Percentiles rank a stretch among this genome's conserved stretches.
Conservation (phyloP, 1,139 yeast genomes). For the Suhomyces terraborum region DNA sequence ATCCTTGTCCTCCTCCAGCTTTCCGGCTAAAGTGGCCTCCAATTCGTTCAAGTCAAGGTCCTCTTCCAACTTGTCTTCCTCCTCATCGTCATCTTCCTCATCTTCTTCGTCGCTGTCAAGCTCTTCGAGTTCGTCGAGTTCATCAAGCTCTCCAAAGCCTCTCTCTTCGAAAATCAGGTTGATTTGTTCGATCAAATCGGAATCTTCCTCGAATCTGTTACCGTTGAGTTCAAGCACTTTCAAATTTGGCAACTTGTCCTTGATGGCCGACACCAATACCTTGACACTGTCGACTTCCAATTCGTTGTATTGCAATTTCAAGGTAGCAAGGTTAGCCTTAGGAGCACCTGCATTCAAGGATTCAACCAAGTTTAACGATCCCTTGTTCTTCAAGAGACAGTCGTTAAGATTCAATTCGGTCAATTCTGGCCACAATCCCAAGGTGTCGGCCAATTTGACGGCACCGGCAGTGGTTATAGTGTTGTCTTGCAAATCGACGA, state of each 20-base stretch:
- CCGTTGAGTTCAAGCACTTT: slow-evolving; percentile 83
- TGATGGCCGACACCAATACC: slow-evolving; percentile 54
- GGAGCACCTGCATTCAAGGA: slow-evolving; percentile 44
- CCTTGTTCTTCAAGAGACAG: slow-evolving; percentile 79
- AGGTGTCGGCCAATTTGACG: slow-evolving; percentile 51
- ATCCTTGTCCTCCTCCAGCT: slow-evolving; percentile 35
- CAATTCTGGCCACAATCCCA: slow-evolving; percentile 52
- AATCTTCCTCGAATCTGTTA: slow-evolving; percentile 66
- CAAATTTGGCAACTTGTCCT: slow-evolving; percentile 60
- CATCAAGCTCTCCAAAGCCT: slow-evolving; percentile 83
- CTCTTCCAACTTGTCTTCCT: slow-evolving; percentile 51
- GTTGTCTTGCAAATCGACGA: slow-evolving; percentile 90
- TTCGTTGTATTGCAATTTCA: slow-evolving; percentile 89
- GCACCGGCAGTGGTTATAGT: slow-evolving; percentile 87
- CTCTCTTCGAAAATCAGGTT: slow-evolving; percentile 64
- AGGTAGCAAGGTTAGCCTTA: slow-evolving; percentile 46
- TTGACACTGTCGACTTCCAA: slow-evolving; percentile 67
- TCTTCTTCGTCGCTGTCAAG: slow-evolving; percentile 84
- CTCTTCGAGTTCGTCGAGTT: slow-evolving; percentile 92
- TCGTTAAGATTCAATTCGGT: slow-evolving; percentile 85
- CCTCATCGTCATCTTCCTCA: slow-evolving; percentile 62
- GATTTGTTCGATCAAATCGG: slow-evolving; percentile 37
- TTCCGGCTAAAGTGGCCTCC: slow-evolving; percentile 56
- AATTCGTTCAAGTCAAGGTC: slow-evolving; percentile 57
- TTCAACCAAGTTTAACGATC: slow-evolving; percentile 58